Evolutionary conservation across 768 basidiomycete species (phyloP), one percentile per base, ranked within the genome.

Genomic region (Suillus clintonianus): DNA sequence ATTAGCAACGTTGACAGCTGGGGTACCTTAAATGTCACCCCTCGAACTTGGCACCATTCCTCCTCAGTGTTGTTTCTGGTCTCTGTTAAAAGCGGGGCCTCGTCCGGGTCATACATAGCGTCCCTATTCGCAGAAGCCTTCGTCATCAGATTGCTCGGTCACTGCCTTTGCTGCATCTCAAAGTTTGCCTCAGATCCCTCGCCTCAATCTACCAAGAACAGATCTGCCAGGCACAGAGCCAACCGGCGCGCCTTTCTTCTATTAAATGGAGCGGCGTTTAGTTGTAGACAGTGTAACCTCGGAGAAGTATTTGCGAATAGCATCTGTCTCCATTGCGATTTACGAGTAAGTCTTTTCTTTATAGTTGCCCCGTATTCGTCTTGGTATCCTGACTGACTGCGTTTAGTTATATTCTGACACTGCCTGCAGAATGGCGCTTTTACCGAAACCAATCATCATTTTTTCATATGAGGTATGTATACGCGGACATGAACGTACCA

Each of bases 241-340:
- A 30, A 51, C 17, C 27, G 17, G 19, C 50, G 10, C 32, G 30
- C 5, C 3, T n/a, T 13, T 53, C 30, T 11, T 53, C 19, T 32
- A 32, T 7, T 13, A 19, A 53, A 53, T 32, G 5, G 30, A 7
- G 10, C 51, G 10, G 19, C 51, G 30, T 53, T 5, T 11, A 2
- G 9, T 58, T 30, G 57, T 62, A 42, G 24, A 37, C 55, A 47
- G 24, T 19, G 8, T 50, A 10, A 50, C 24, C 8, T 64, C 76
- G 22, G 73, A 75, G 69, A 69, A 63, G 59, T 78, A 75, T 65
- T 63, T 79, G 59, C 75, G 79, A 37, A 67, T 79, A 58, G 67
- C 72, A 50, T 76, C 79, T 19, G 64, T 80, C 58, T 74, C 79
- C 10, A 74, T 80, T 58, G 78, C 76, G 19, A 68, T 69, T 36